phyloP scores from a whole-genome alignment of 345 rosid species.

The Linum usitatissimum region DNA sequence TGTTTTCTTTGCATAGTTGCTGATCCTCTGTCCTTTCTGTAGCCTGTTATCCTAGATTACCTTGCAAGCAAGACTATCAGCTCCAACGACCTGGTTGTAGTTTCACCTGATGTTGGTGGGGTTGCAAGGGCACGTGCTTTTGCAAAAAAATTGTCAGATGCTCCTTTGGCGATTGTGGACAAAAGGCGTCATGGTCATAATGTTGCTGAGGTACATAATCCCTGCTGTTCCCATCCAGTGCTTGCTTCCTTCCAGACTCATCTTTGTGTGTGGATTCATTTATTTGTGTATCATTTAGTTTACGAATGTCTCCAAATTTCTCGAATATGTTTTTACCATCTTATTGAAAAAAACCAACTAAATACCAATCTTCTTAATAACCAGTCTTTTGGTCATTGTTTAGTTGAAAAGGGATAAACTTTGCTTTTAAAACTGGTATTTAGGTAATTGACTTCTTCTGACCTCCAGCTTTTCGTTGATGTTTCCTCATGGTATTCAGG shows the following conservation, averaged over 20 bases:
- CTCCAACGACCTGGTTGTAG: constrained; percentile 82
- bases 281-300: not conserved
- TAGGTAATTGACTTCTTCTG: too few species aligned
- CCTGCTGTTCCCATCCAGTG: not conserved
- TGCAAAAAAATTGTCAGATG: constrained; percentile 25
- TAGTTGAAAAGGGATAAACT: too few species aligned
- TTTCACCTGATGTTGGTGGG: constrained; percentile 92
- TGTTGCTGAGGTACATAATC: not conserved
- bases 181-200: constrained; percentile 18
- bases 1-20: not conserved
- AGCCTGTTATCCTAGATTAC: constrained; percentile 98
- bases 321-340: too few species aligned
- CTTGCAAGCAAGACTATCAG: constrained; percentile 87
- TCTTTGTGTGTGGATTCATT: not conserved
- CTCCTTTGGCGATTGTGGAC: constrained; percentile 25
- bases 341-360: too few species aligned
- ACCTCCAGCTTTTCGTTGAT: not conserved
- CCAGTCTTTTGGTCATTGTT: too few species aligned
- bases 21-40: not conserved
- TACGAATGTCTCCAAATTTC: not conserved
- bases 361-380: too few species aligned
- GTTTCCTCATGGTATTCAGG: constrained; percentile 7
- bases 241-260: not conserved
- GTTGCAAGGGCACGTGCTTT: constrained; percentile 26
- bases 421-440: too few species aligned